A percentile compares a stretch with the other conserved stretches of the same genome.
phyloP scores from a whole-genome alignment of 75 land plant genomes.

The Cupressus sempervirens region DNA sequence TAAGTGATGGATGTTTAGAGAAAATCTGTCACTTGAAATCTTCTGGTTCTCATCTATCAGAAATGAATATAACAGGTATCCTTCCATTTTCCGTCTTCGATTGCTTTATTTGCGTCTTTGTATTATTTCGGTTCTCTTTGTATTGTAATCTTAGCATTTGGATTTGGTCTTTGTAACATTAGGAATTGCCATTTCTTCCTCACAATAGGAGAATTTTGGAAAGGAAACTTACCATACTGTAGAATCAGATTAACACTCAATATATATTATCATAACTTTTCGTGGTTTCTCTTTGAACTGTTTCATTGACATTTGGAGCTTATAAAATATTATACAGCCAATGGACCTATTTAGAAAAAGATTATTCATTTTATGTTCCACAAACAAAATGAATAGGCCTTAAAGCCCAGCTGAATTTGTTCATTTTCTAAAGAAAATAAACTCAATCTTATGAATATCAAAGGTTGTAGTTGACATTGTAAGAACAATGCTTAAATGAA shows the following conservation, averaged over 20 bases:
- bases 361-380: not conserved
- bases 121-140: not conserved
- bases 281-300: not conserved
- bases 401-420: not conserved
- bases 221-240: not conserved
- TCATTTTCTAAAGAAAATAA: not conserved
- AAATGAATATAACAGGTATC: constrained; percentile 27
- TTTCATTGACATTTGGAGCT: not conserved
- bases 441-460: not conserved
- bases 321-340: not conserved
- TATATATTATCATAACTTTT: not conserved
- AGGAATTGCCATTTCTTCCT: not conserved
- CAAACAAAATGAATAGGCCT: not conserved
- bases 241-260: not conserved
- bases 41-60: constrained; percentile 22
- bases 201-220: not conserved
- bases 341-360: not conserved
- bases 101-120: not conserved
- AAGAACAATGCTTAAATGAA: not conserved
- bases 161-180: not conserved
- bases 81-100: not conserved
- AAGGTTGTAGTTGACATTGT: not conserved
- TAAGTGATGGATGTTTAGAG: constrained; percentile 35
- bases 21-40: constrained; percentile 39
- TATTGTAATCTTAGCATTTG: not conserved